Evolutionary conservation across 2,329 filamentous ascomycete species (phyloP).

Genomic region (Anthostomella pinea): DNA sequence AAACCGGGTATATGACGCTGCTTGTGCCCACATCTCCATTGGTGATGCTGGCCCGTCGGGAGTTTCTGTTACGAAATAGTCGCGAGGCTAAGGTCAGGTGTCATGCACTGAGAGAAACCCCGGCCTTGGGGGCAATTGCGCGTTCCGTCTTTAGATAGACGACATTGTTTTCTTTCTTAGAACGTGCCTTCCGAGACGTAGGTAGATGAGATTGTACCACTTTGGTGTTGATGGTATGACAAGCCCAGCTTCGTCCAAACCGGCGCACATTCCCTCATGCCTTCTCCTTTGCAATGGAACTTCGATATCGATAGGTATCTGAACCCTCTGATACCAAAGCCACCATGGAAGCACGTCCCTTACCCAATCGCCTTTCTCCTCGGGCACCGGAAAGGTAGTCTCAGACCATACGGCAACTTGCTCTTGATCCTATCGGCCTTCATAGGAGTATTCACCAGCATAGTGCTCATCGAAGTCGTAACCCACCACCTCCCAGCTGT

Average conservation of each 20-base stretch:
- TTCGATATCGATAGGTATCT: slow-evolving; percentile 77
- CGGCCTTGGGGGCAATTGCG: not conserved
- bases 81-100: not conserved
- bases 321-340: slow-evolving; percentile 66
- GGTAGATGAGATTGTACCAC: no score
- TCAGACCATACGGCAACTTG: slow-evolving; percentile 52
- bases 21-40: not conserved
- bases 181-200: no score
- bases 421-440: slow-evolving; percentile 60
- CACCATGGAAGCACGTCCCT: slow-evolving; percentile 63
- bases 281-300: slow-evolving; percentile 39
- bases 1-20: slow-evolving; percentile 6
- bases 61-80: slow-evolving; percentile 20
- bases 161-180: not conserved
- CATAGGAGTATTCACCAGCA: slow-evolving; percentile 60
- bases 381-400: slow-evolving; percentile 51
- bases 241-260: not conserved
- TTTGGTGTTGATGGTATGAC: not conserved
- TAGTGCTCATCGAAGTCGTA: slow-evolving; percentile 58
- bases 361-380: slow-evolving; percentile 65
- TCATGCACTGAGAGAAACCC: not conserved
- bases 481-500: slow-evolving; percentile 55
- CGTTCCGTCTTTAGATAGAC: not conserved
- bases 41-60: slow-evolving; percentile 1
- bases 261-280: no score